Evolutionary conservation across 2,329 filamentous ascomycete species (phyloP), one percentile per base, ranked within the genome.

Genomic region (Penicillium sp.): DNA sequence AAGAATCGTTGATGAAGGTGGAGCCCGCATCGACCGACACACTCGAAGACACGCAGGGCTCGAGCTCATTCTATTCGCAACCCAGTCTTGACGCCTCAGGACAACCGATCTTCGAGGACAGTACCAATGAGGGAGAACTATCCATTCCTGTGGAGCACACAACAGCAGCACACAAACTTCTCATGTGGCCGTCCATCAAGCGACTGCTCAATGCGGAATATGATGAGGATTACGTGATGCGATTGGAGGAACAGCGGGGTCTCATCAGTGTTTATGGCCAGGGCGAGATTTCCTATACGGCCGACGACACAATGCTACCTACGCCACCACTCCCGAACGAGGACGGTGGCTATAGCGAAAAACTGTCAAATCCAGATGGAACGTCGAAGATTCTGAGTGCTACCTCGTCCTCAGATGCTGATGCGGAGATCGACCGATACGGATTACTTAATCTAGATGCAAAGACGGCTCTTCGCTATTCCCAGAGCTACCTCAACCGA

Each of bases 141-240:
- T 86, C 89, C 1, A 90, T 96, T 58, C 90, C 92, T 0, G 85
- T 88, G 28, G 91, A 96, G 66, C 94, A 98, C 71, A 96, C 91
- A 0, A 97, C 93, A 0, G 86, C 92, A n/a, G 92, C 92, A 0
- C 91, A 95, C 53, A 86, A 92, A 63, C 80, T 98, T n/a, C 79
- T 98, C 31, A 82, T 84, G 48, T 92, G 90, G 87, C 84, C 84
- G 0, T 83, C 87, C 0, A 91, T 94, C 56, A 77, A 82, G 71
- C 78, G 83, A 63, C 72, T 97, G 71, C 86, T 91, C 39, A 57
- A 75, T 59, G 66, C 81, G 68, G 82, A 83, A 54, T 82, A 88
- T 28, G 84, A 86, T 57, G 85, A 89, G 64, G 77, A 84, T 37
- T 96, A 92, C 72, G 91, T 92, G 0, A 90, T 95, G 73, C 83